Conservation (phyloP, 306 rosid species). For the Rosa multiflora region DNA sequence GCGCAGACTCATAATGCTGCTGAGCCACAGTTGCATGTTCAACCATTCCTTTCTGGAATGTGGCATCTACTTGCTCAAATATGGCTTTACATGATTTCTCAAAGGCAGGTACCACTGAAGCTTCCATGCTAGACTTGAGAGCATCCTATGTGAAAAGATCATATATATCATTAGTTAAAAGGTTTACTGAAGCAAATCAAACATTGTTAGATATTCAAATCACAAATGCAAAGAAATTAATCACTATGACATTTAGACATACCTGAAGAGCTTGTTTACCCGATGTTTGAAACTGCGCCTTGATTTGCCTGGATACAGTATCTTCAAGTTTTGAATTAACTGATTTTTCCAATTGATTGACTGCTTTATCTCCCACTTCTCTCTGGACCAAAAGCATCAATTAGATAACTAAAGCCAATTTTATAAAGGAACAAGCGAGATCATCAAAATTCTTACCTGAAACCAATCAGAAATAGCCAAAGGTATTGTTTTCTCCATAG, state of each 20-base stretch:
- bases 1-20: too few relatives aligned
- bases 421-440: slow-evolving; percentile 19
- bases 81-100: too few relatives aligned
- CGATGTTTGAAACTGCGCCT: slow-evolving; percentile 95
- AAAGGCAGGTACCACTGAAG: too few relatives aligned
- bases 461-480: slow-evolving; percentile 71
- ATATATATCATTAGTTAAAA: slow-evolving; percentile 22
- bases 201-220: background rate
- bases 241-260: slow-evolving; percentile 10
- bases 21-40: too few relatives aligned
- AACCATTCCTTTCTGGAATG: too few relatives aligned
- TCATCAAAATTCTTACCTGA: slow-evolving; percentile 63
- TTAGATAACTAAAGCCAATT: slow-evolving; percentile 41
- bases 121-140: too few relatives aligned
- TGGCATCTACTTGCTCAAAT: too few relatives aligned
- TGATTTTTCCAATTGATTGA: slow-evolving; percentile 92
- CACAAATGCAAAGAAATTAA: slow-evolving; percentile 15
- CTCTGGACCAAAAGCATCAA: slow-evolving; percentile 51
- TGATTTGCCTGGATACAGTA: slow-evolving; percentile 98
- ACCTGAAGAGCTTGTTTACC: slow-evolving; percentile 98
- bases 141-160: too few relatives aligned
- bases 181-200: background rate
- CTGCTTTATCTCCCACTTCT: slow-evolving; percentile 96
- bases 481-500: slow-evolving; percentile 78
- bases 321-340: slow-evolving; percentile 84